These are phyloP conservation scores for Haematococcus lacustris DNA, from an alignment of 139 green algal genomes.

Conservation along the genomic window DNA sequence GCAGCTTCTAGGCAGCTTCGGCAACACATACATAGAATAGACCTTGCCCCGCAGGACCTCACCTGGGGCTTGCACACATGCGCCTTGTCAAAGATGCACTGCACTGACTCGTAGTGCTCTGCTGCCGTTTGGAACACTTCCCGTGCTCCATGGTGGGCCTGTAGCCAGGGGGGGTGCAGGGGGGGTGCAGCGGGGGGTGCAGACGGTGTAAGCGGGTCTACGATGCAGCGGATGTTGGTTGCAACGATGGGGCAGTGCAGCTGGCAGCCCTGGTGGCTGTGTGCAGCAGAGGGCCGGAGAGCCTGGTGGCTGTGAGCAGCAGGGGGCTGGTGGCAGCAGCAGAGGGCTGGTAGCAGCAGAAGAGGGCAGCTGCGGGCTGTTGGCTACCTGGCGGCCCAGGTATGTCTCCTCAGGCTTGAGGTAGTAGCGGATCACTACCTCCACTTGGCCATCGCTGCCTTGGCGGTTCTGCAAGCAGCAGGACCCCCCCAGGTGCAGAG, in stretches of 20 bases:
- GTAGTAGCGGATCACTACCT: slow-evolving; percentile 64
- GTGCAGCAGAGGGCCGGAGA: not conserved
- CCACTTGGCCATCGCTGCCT: slow-evolving; percentile 16
- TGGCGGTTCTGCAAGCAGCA: slow-evolving; percentile 11
- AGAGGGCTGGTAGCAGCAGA: not conserved
- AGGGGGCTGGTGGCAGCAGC: not conserved
- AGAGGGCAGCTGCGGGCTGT: not conserved
- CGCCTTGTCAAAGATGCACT: slow-evolving; percentile 17
- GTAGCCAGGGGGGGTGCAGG: not conserved
- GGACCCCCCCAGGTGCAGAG: not conserved
- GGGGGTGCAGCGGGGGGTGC: not conserved
- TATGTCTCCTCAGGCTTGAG: slow-evolving; percentile 78
- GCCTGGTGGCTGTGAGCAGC: not conserved
- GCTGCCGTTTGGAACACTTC: slow-evolving; percentile 73
- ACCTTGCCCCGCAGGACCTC: not conserved
- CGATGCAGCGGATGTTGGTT: not conserved
- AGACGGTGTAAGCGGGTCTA: too few species aligned
- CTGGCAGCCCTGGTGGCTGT: too few species aligned
- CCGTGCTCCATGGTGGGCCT: slow-evolving; percentile 66
- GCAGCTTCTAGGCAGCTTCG: too few species aligned
- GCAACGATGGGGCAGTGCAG: not conserved
- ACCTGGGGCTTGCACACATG: slow-evolving; percentile 10
- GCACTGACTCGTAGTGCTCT: slow-evolving; percentile 26
- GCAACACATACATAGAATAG: too few species aligned
- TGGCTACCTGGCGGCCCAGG: slow-evolving; percentile 54